Conservation (phyloP, 345 rosid species). For the Euphorbia lathyris region DNA sequence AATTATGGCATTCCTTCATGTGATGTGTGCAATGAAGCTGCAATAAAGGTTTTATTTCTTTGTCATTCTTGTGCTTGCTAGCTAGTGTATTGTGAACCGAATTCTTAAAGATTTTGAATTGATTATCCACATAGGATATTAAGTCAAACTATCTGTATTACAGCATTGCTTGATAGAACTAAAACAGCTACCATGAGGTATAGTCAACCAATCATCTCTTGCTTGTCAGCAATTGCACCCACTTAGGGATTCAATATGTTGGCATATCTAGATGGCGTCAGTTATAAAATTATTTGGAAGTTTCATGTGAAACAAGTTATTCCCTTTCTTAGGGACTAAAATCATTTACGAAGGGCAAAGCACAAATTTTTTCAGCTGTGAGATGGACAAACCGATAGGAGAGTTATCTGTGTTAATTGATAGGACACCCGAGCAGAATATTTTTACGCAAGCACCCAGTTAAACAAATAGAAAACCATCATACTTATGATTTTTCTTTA, state of each 20-base stretch:
- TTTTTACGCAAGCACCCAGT: neutral
- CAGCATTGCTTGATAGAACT: constrained; percentile 53
- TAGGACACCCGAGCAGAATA: neutral
- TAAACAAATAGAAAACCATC: neutral
- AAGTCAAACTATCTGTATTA: constrained; percentile 52
- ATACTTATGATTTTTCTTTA: neutral
- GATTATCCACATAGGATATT: neutral
- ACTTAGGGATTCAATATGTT: neutral
- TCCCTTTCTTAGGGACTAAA: neutral
- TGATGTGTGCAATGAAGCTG: constrained; percentile 90
- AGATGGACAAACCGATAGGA: neutral
- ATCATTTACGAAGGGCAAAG: neutral
- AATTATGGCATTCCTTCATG: constrained; percentile 69
- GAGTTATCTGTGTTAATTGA: neutral
- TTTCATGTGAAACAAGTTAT: neutral
- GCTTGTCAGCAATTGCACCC: constrained; percentile 31
- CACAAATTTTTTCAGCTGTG: neutral
- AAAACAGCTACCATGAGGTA: constrained; percentile 73
- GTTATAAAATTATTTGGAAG: neutral
- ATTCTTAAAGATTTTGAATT: constrained; percentile 5
- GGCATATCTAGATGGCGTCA: constrained; percentile 3
- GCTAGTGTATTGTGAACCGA: neutral
- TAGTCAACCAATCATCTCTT: constrained; percentile 63
- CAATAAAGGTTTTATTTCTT: constrained; percentile 58
- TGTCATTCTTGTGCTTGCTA: neutral